Evolutionary conservation across 331 rosid species (phyloP).

Genomic region (Saraca asoca): DNA sequence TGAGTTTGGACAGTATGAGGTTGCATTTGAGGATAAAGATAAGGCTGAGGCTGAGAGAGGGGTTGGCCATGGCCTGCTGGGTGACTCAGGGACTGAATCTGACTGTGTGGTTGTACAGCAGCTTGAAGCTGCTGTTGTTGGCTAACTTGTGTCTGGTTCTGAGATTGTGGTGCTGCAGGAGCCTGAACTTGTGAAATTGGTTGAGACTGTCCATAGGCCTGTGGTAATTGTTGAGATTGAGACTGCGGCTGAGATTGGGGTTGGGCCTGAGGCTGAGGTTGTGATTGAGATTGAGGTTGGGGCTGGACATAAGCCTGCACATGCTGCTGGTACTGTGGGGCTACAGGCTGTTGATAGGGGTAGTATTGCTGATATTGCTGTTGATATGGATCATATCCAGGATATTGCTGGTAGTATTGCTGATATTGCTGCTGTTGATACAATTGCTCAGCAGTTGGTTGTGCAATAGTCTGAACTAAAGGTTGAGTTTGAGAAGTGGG

Average conservation of each 20-base stretch:
- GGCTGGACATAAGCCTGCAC: slow-evolving; percentile 58
- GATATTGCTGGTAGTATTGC: slow-evolving; percentile 87
- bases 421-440: slow-evolving; percentile 94
- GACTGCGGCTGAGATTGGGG: slow-evolving; percentile 38
- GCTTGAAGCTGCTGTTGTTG: slow-evolving; percentile 59
- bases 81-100: slow-evolving; percentile 43
- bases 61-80: slow-evolving; percentile 44
- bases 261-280: slow-evolving; percentile 47
- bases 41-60: slow-evolving; percentile 47
- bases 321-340: slow-evolving; percentile 59
- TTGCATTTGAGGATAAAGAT: slow-evolving; percentile 52
- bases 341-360: slow-evolving; percentile 73
- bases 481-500: slow-evolving; percentile 65
- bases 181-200: slow-evolving; percentile 50
- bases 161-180: slow-evolving; percentile 51
- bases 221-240: slow-evolving; percentile 47
- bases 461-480: slow-evolving; percentile 53
- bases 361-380: slow-evolving; percentile 88
- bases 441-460: slow-evolving; percentile 80
- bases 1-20: slow-evolving; percentile 65
- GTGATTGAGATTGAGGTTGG: slow-evolving; percentile 44
- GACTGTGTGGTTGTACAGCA: slow-evolving; percentile 53
- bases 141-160: slow-evolving; percentile 60
- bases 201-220: slow-evolving; percentile 48
- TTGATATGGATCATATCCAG: slow-evolving; percentile 88